phyloP scores from a whole-genome alignment of 129 eudicot species.

The Daucus carota region DH1_v3.0 NC_030382.2:31064501-31065000 shows the following conservation, averaged over 20 bases:
- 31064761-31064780: no score
- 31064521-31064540: no score
- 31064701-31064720: no score
- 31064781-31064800: no score
- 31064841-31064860: not conserved
- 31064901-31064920: no score
- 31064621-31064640: not conserved
- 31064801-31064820: no score
- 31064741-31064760: no score
- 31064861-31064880: not conserved
- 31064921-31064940: not conserved
- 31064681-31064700: no score
- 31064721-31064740: no score
- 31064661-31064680: not conserved
- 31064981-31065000: not conserved
- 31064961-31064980: not conserved
- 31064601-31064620: not conserved
- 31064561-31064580: not conserved
- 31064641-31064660: not conserved
- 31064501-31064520: not conserved
- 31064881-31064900: not conserved
- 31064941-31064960: not conserved
- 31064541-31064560: not conserved
- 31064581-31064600: not conserved
- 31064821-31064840: not conserved